Evolutionary conservation across 2,329 filamentous ascomycete genomes (phyloP).

Genomic region (Trichoderma sp.): DNA sequence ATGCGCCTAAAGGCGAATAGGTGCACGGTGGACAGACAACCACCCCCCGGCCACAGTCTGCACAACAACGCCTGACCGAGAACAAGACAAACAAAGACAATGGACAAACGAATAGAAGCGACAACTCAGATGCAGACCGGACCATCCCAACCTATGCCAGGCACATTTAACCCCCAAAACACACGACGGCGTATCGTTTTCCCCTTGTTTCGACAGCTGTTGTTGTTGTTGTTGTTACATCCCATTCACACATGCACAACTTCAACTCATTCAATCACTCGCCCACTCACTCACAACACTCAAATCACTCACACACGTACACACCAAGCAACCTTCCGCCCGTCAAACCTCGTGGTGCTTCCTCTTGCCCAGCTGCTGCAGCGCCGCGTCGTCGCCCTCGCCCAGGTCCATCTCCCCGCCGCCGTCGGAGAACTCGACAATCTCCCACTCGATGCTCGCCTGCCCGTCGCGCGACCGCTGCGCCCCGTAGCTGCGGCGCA

Average conservation of each 20-base stretch:
- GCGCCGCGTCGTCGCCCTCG: conserved; percentile 43
- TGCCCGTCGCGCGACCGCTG: conserved; percentile 61
- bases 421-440: conserved; percentile 69
- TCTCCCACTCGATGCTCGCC: conserved; percentile 77
- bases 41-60: neutral
- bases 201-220: neutral
- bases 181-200: neutral
- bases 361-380: conserved; percentile 49
- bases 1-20: conserved; percentile 3
- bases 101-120: neutral
- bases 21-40: neutral
- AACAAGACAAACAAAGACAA: neutral
- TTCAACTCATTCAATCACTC: too few relatives aligned
- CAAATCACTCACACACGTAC: neutral
- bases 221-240: too few relatives aligned
- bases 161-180: neutral
- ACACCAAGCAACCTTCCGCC: neutral
- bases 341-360: conserved; percentile 48
- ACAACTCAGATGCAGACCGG: neutral
- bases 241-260: too few relatives aligned
- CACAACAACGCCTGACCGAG: neutral
- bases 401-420: conserved; percentile 39
- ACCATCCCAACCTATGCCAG: neutral
- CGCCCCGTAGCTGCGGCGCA: conserved; percentile 63
- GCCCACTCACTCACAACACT: too few relatives aligned